Base-by-base conservation (phyloP, 768 basidiomycete species). In the Termitomyces sp. region DNA sequence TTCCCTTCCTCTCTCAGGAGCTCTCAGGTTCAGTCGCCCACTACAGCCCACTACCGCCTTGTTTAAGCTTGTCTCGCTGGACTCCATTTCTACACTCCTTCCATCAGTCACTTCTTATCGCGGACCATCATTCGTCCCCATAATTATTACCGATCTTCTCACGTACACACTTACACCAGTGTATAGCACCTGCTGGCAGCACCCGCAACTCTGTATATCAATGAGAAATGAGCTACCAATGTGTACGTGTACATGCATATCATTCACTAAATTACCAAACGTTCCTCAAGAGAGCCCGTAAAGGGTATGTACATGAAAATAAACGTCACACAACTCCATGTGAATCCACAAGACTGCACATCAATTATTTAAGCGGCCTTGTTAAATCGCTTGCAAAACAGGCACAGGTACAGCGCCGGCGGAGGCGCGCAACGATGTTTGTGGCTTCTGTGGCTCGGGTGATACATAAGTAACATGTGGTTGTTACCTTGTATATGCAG, bases 21-120 rank as follows among this genome's bases (percentile, higher is more conserved):
- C n/a, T n/a, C 44, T 26, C 39, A 49, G n/a, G 33, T 32, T 18
- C n/a, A n/a, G n/a, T 55, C 53, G 32, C 18, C 30, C 34, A 30
- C 30, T n/a, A n/a, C n/a, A n/a, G n/a, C 22, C 32, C 18, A 27
- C 46, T 37, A 10, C 20, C 26, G 20, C 36, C 47, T 36, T 33
- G 18, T 43, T 24, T 22, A 43, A 27, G 40, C 45, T 22, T 42
- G 57, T 33, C 20, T 43, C n/a, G 22, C 39, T 42, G 32, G 40
- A 43, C 43, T 42, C 16, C 33, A 52, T 42, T 48, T 53, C 47
- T 33, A 53, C 40, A 48, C 27, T 52, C 63, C 68, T 75, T 69
- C 73, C 78, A 82, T 79, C 79, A 81, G 73, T 79, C 78, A 78
- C 76, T 58, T 72, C 72, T 79, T 79, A 80, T 80, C 61, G n/a